Evolutionary conservation across 148 eudicot species (phyloP).

Genomic region (Nyssa sinensis): DNA sequence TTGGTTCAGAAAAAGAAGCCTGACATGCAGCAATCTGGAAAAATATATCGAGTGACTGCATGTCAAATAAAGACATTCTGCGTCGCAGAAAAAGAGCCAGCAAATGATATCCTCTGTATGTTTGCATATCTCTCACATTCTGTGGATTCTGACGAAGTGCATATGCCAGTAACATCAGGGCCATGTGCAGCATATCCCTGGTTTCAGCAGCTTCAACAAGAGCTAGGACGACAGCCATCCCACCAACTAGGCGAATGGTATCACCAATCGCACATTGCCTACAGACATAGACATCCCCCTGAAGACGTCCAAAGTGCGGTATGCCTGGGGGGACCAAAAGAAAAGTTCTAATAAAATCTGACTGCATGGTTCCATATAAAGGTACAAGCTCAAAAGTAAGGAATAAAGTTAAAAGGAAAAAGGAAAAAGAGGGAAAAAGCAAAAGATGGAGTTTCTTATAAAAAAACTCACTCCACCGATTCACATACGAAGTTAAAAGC

Average conservation of each 20-base stretch:
- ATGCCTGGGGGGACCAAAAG: conserved; percentile 49
- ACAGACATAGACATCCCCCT: conserved; percentile 84
- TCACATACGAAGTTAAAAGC: background rate
- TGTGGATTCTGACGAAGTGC: conserved; percentile 97
- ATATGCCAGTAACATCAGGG: conserved; percentile 85
- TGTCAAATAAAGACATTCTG: conserved; percentile 91
- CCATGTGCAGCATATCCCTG: conserved; percentile 95
- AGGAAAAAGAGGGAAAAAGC: too few relatives aligned
- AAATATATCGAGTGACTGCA: conserved; percentile 92
- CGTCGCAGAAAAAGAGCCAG: conserved; percentile 82
- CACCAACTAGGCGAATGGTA: conserved; percentile 85
- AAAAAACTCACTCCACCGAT: background rate
- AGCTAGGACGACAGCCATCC: conserved; percentile 90
- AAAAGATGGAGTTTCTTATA: too few relatives aligned
- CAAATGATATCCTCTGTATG: conserved; percentile 89
- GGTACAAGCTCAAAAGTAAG: too few relatives aligned
- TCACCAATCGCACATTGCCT: conserved; percentile 91
- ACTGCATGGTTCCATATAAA: background rate
- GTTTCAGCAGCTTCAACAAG: conserved; percentile 99
- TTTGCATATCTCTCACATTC: conserved; percentile 89
- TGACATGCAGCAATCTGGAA: conserved; percentile 99
- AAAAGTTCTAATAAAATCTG: too few relatives aligned
- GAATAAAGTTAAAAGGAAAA: background rate
- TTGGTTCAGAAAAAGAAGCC: conserved; percentile 92
- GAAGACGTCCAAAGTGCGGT: conserved; percentile 97